phyloP scores from a whole-genome alignment of 2,329 filamentous ascomycete genomes.

The Talaromyces sp. region DNA sequence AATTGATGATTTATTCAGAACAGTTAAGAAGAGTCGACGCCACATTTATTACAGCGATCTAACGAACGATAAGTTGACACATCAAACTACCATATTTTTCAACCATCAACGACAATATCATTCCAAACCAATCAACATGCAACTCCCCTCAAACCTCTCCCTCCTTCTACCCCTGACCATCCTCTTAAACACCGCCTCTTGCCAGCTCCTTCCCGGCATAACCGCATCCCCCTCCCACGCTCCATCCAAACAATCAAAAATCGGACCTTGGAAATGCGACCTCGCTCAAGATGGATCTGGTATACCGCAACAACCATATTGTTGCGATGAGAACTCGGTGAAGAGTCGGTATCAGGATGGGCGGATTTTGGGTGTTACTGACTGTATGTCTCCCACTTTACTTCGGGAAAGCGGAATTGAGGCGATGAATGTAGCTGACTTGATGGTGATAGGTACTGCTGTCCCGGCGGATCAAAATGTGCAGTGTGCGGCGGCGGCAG shows the following conservation, averaged over 20 bases:
- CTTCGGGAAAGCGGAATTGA: too few species aligned
- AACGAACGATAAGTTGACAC: neutral
- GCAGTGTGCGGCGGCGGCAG: slow-evolving; percentile 8
- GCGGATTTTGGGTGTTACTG: slow-evolving; percentile 4
- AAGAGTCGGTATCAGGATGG: slow-evolving; percentile 8
- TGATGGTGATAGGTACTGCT: slow-evolving; percentile 11
- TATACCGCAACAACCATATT: slow-evolving; percentile 14
- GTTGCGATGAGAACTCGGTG: slow-evolving; percentile 15
- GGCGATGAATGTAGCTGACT: neutral
- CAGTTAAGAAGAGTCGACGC: neutral
- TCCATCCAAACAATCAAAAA: slow-evolving; percentile 9
- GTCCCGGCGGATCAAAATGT: slow-evolving; percentile 14
- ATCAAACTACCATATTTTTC: neutral
- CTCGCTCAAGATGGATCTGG: slow-evolving; percentile 18
- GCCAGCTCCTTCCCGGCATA: slow-evolving; percentile 18
- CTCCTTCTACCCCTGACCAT: neutral
- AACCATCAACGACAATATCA: neutral
- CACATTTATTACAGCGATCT: neutral
- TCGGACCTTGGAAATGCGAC: slow-evolving; percentile 16
- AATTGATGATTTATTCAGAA: neutral
- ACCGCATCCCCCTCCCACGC: slow-evolving; percentile 4
- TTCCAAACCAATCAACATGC: neutral
- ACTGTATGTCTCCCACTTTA: neutral
- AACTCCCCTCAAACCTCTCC: neutral
- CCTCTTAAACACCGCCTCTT: slow-evolving; percentile 16